These are phyloP conservation scores for Barbatosphaeria neglecta DNA, from an alignment of 495 filamentous ascomycete species.

Conservation along the genomic window DNA sequence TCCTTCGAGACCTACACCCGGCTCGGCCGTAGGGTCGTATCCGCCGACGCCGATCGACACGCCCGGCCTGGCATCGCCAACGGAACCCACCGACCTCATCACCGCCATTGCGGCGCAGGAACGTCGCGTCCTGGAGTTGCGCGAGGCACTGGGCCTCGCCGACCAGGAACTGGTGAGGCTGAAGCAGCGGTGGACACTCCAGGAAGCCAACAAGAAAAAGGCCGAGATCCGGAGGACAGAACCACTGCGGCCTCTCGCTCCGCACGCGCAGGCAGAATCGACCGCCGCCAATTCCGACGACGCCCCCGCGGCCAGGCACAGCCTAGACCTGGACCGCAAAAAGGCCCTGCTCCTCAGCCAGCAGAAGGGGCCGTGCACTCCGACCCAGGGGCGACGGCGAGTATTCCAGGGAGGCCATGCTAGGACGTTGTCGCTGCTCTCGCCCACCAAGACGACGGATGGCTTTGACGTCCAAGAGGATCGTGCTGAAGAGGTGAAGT, in stretches of 20 bases:
- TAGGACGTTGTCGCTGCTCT: conserved; percentile 71
- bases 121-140: conserved; percentile 80
- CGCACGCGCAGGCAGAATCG: conserved; percentile 9
- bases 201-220: conserved; percentile 69
- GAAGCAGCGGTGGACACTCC: conserved; percentile 69
- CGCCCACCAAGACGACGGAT: conserved; percentile 38
- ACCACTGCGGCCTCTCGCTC: conserved; percentile 29
- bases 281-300: conserved; percentile 15
- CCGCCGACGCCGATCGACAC: conserved; percentile 37
- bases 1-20: conserved; percentile 31
- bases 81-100: conserved; percentile 66
- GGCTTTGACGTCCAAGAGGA: conserved; percentile 17
- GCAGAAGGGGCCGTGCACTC: conserved; percentile 36
- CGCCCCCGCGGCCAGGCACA: conserved; percentile 23
- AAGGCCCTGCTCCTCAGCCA: conserved; percentile 49
- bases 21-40: conserved; percentile 23
- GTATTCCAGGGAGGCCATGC: conserved; percentile 49
- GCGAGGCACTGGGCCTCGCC: conserved; percentile 73
- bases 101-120: conserved; percentile 87
- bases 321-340: conserved; percentile 46
- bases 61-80: conserved; percentile 34
- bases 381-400: conserved; percentile 30
- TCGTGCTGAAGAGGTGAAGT: conserved; percentile 5
- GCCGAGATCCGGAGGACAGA: conserved; percentile 50
- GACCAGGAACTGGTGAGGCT: conserved; percentile 64